A percentile compares a stretch with the other conserved stretches of the same genome.
phyloP scores from a whole-genome alignment of 352 stramenopile species.

The Globisporangium rhizosaccharum region DNA sequence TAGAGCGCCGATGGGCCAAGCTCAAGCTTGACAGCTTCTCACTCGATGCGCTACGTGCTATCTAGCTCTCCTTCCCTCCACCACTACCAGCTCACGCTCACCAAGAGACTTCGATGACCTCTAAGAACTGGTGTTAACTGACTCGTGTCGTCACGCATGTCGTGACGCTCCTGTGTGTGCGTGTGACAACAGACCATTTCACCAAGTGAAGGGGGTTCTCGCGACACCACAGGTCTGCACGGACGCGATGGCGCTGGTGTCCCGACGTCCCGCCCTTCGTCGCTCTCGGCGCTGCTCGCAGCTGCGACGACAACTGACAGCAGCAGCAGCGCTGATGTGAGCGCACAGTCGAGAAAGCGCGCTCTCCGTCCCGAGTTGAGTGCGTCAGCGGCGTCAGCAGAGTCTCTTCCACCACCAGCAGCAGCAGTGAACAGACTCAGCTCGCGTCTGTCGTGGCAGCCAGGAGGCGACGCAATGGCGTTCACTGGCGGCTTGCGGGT shows the following conservation, averaged over 20 bases:
- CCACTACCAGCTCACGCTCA: no score
- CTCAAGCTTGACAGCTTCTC: no score
- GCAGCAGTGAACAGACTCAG: no score
- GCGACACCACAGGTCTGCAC: conserved; percentile 7
- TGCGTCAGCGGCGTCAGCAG: not conserved
- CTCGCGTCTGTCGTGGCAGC: not conserved
- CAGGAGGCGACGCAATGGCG: not conserved
- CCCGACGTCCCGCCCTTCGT: not conserved
- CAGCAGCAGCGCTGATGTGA: not conserved
- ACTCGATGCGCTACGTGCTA: no score
- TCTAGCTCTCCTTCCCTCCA: no score
- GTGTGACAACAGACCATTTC: conserved; percentile 21
- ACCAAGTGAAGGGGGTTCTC: conserved; percentile 28
- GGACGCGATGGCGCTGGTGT: not conserved
- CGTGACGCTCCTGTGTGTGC: not conserved
- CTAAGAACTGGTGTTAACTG: not conserved
- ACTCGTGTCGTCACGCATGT: not conserved
- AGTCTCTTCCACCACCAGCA: not conserved
- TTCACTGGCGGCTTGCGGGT: conserved; percentile 4
- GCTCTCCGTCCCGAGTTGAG: not conserved
- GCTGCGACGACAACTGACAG: conserved; percentile 8
- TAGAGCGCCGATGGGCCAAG: no score
- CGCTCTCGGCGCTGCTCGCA: conserved; percentile 6
- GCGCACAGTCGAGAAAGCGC: not conserved
- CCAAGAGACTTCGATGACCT: no score